These are phyloP conservation scores for Macroventuria anomochaeta DNA, from an alignment of 2,329 filamentous ascomycete species.

Conservation along the genomic window DNA sequence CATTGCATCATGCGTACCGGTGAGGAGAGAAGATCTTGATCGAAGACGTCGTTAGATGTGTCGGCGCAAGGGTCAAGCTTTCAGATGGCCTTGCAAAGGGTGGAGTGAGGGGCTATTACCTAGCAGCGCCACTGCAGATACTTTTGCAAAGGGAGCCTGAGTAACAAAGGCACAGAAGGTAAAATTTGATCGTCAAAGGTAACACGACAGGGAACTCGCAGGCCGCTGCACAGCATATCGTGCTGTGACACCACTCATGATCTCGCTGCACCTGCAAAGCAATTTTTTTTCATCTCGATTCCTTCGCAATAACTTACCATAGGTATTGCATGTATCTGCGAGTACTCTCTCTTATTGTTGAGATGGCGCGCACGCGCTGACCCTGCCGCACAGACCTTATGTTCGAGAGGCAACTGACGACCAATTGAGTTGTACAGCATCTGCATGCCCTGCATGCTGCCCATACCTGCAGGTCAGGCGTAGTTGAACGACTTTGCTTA, in stretches of 20 bases:
- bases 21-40: not conserved
- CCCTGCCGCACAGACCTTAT: too few species aligned
- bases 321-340: too few species aligned
- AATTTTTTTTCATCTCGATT: too few species aligned
- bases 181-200: not conserved
- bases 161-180: not conserved
- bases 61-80: not conserved
- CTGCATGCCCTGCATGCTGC: slow-evolving; percentile 10
- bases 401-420: not conserved
- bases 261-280: too few species aligned
- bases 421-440: slow-evolving; percentile 11
- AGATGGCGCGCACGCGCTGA: too few species aligned
- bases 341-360: too few species aligned
- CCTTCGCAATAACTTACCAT: too few species aligned
- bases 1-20: slow-evolving; percentile 17
- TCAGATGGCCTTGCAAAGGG: not conserved
- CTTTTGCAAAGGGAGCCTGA: not conserved
- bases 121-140: not conserved
- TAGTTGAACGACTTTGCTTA: slow-evolving; percentile 10
- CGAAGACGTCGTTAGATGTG: not conserved
- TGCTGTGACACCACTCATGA: not conserved
- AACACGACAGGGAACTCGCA: not conserved
- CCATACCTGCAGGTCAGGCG: slow-evolving; percentile 14
- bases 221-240: not conserved
- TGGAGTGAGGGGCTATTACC: not conserved